These are phyloP conservation scores for Talaromyces islandicus DNA, from an alignment of 2,329 filamentous ascomycete genomes.

Conservation along the genomic window DNA sequence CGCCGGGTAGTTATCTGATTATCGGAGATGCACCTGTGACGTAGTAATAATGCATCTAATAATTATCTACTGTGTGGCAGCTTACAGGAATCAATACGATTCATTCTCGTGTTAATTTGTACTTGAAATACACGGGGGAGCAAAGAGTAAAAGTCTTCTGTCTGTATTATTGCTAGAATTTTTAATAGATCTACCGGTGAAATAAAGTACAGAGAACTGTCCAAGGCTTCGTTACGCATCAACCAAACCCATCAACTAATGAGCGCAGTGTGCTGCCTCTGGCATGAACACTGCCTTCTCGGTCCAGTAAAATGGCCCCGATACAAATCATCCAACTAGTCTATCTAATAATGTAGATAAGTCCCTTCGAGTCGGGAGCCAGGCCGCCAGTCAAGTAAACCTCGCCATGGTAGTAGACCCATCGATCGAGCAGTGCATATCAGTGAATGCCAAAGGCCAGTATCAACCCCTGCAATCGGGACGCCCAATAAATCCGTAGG, in stretches of 20 bases:
- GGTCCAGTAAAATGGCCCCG: background rate
- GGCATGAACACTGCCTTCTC: background rate
- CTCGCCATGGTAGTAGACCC: background rate
- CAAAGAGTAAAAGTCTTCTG: too few relatives aligned
- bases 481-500: background rate
- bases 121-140: background rate
- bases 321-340: background rate
- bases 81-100: too few relatives aligned
- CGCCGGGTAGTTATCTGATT: background rate
- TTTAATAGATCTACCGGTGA: background rate
- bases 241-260: background rate
- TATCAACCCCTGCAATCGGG: background rate
- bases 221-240: background rate
- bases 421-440: background rate
- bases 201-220: background rate
- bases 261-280: background rate
- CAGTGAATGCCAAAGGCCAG: background rate
- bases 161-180: background rate
- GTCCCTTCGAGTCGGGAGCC: background rate
- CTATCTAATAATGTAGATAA: background rate
- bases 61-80: too few relatives aligned
- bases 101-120: too few relatives aligned
- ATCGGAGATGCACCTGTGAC: background rate
- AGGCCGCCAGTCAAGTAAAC: background rate
- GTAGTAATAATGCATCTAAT: background rate